A percentile compares a stretch with the other conserved stretches of the same genome.
These are phyloP conservation scores for Pyronema domesticum DNA, from an alignment of 495 filamentous ascomycete species.

Conservation along the genomic window DNA sequence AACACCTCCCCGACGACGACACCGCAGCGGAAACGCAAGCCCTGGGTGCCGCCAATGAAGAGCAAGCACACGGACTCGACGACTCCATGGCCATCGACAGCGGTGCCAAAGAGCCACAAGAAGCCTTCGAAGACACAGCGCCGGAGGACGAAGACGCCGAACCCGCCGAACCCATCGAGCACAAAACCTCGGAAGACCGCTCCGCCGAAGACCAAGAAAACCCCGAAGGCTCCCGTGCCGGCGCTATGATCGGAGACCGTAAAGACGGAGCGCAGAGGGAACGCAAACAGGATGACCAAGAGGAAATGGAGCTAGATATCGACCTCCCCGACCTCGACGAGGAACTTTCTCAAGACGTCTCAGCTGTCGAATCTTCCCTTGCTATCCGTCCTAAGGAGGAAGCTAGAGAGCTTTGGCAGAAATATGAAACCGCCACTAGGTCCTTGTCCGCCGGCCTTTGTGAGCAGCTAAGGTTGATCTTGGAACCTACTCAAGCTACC, in stretches of 20 bases:
- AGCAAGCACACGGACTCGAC: constrained; percentile 66
- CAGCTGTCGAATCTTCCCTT: constrained; percentile 20
- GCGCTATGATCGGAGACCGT: constrained; percentile 26
- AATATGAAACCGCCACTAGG: constrained; percentile 68
- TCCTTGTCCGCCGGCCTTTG: constrained; percentile 71
- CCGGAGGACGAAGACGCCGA: constrained; percentile 36
- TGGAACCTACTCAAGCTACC: constrained; percentile 82
- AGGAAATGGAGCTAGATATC: constrained; percentile 20
- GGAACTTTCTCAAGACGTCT: constrained; percentile 46
- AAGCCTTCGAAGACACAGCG: constrained; percentile 37
- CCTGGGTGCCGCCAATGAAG: constrained; percentile 69
- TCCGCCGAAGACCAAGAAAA: constrained; percentile 19
- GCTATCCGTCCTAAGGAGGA: constrained; percentile 31
- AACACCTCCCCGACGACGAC: constrained; percentile 73
- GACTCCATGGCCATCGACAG: constrained; percentile 68
- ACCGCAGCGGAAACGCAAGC: constrained; percentile 71
- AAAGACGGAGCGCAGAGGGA: constrained; percentile 12
- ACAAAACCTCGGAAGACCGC: constrained; percentile 32
- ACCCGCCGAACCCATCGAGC: constrained; percentile 32
- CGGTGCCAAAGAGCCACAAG: constrained; percentile 38
- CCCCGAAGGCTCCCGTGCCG: constrained; percentile 23
- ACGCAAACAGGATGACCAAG: constrained; percentile 18
- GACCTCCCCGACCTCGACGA: constrained; percentile 27
- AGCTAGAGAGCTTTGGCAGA: constrained; percentile 64
- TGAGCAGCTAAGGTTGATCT: constrained; percentile 85